Base-by-base conservation (phyloP, 345 rosid genomes). In the Hirschfeldia incana region DNA sequence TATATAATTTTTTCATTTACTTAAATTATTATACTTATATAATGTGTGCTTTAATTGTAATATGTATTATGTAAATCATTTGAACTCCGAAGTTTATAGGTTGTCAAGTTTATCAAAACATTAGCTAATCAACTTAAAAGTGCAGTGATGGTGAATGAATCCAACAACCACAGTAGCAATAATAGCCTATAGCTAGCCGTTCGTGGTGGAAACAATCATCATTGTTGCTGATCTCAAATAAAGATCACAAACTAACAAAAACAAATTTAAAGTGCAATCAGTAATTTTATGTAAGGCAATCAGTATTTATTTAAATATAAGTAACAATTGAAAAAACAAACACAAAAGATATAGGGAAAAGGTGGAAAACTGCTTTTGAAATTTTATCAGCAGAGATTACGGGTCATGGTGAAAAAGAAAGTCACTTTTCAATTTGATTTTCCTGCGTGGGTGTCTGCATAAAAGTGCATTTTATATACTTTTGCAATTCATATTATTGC, bases 381-480 rank as follows among this genome's bases (percentile, higher is more conserved):
- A 6, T 49, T 37, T 42, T 16, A 46, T 46, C 69, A 37, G 44
- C 78, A 66, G 59, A 75, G 55, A 66, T 75, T 75, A 75, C 78
- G 73, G 78, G 67, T 37, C 78, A 57, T 57, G 65, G 42, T 67
- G 73, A 55, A 67, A 75, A 75, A 53, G 65, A 67, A 67, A 75
- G 67, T 58, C 42, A 66, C 72, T 75, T 66, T 75, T 67, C 42
- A 27, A 58, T 72, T 67, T 28, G 36, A 37, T 36, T 55, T 66
- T 66, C 17, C 70, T 15, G 69, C 62, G 68, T 32, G 70, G 7
- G 46, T 46, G 64, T 76, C 73, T 76, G 60, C 62, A 68, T 76
- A 68, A 76, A 68, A 76, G 73, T 76, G 62, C 67, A 75, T 74
- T 65, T 59, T 55, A 13, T 49, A 58, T 76, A 58, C 67, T 61